Conservation (phyloP, 2,329 filamentous ascomycete genomes). For the Botryotinia narcissicola region DNA sequence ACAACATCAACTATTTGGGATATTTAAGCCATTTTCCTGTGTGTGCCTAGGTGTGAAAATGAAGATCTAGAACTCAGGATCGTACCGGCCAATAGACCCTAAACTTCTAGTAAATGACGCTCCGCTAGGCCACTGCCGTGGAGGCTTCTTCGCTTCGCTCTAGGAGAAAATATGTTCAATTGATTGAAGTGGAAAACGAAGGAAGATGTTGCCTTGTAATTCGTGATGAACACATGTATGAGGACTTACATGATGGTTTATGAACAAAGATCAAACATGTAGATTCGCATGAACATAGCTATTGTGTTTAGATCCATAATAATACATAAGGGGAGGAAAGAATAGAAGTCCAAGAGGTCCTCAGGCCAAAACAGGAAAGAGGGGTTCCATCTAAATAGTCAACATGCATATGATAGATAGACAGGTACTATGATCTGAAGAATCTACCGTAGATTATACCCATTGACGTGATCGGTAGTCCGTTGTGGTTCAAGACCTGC, state of each 20-base stretch:
- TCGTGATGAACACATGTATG: not conserved
- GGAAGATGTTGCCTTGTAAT: no score
- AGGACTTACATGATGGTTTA: not conserved
- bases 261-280: not conserved
- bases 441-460: not conserved
- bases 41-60: not conserved
- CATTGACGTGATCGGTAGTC: no score
- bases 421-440: not conserved
- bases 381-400: not conserved
- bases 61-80: not conserved
- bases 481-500: not conserved
- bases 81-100: not conserved
- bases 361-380: not conserved
- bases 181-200: not conserved
- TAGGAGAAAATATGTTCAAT: not conserved
- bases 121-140: conserved; percentile 3
- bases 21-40: not conserved
- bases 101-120: not conserved
- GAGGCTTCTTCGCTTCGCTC: conserved; percentile 5
- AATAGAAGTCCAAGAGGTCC: not conserved
- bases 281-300: not conserved
- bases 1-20: no score
- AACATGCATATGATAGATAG: not conserved
- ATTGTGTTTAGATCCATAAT: not conserved
- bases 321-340: not conserved